Conservation (phyloP, 1,284 basidiomycete genomes). For the Testicularia cyperi region DNA sequence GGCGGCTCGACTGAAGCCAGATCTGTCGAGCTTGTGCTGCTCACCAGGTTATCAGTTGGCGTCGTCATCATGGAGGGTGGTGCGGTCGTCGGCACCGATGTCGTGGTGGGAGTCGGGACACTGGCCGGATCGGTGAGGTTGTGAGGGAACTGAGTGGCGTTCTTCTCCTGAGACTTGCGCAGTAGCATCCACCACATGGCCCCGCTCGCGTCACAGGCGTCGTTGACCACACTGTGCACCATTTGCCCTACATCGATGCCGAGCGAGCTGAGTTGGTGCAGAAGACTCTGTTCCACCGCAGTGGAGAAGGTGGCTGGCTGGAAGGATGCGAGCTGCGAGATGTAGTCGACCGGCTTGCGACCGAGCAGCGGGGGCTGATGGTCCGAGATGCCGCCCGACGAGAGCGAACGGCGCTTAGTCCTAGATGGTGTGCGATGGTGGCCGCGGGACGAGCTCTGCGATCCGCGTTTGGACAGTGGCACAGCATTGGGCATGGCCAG, state of each 20-base stretch:
- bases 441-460: conserved; percentile 43
- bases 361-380: conserved; percentile 40
- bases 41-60: neutral
- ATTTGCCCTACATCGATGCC: conserved; percentile 94
- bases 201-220: conserved; percentile 89
- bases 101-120: neutral
- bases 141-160: neutral
- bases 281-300: conserved; percentile 71
- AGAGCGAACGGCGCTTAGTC: conserved; percentile 86
- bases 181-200: conserved; percentile 97
- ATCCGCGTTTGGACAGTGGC: conserved; percentile 32
- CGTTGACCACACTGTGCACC: conserved; percentile 81
- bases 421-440: conserved; percentile 81
- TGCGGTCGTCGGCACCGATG: neutral
- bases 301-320: conserved; percentile 83
- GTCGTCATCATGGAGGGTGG: neutral
- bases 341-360: conserved; percentile 65
- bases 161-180: conserved; percentile 71
- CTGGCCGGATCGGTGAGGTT: neutral
- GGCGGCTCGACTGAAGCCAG: conserved; percentile 4
- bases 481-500: conserved; percentile 19
- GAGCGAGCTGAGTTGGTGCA: conserved; percentile 73
- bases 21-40: conserved; percentile 4
- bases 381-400: conserved; percentile 60
- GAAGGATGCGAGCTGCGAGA: conserved; percentile 70